Evolutionary conservation across 129 eudicot species (phyloP), one percentile per base, ranked within the genome.

Genomic region (Cynara cardunculus): DNA sequence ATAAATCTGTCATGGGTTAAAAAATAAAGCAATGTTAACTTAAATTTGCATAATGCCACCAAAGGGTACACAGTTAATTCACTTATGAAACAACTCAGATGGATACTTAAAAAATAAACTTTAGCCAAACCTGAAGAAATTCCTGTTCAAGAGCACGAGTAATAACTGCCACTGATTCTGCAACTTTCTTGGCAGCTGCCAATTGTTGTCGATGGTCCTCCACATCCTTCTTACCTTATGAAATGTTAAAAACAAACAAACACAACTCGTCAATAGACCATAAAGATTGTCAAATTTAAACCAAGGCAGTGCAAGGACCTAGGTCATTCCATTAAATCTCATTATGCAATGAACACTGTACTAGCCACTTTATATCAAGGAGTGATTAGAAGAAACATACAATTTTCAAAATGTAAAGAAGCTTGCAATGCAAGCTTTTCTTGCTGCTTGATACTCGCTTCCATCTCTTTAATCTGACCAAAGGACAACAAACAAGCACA

Each of bases 401-500:
- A 88, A 3, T 87, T 31, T 35, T 95, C 93, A 77, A 74, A 77
- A 34, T 87, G 83, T 74, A 78, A 65, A 25, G 94, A 79, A 78
- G 97, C 97, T 88, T 92, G 94, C 84, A 84, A 2, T 10, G 97
- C 95, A 80, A 87, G 78, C 82, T 85, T 92, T 44, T 92, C 97
- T 81, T 95, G 97, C 71, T 92, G 90, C 82, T 92, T 95, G 12
- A 81, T 80, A 86, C 76, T 77, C 21, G 84, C 75, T 87, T 95
- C 97, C 93, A 89, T 84, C 75, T 92, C 99, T 83, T 88, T 91
- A 59, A 92, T 87, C 99, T 94, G 81, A 66, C 86, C 39, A 49
- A 30, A 24, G 71, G 11, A 56, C 18, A 69, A 70, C 59, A 66
- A 71, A 73, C 65, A 25, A 77, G 65, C 39, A 74, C 67, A 12